Conservation (phyloP, 2,329 filamentous ascomycete genomes). For the Colletotrichum musicola region DNA sequence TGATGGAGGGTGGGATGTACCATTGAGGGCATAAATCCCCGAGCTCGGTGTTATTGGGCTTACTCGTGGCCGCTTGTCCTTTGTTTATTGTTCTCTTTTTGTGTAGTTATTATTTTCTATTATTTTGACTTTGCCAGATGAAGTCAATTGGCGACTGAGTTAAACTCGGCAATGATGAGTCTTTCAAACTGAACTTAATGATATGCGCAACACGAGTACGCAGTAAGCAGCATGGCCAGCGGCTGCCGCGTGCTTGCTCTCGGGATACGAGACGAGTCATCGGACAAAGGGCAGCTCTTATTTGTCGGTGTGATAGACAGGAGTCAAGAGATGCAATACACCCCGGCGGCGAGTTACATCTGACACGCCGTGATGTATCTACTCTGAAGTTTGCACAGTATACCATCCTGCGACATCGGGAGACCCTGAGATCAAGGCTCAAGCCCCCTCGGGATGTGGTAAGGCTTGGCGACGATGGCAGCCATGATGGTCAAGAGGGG, state of each 20-base stretch:
- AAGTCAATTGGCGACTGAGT: too few relatives aligned
- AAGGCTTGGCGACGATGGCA: constrained; percentile 9
- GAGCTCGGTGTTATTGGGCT: constrained; percentile 1
- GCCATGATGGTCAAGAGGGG: neutral
- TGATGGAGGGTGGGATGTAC: constrained; percentile 1
- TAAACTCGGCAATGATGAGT: too few relatives aligned
- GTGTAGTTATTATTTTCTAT: neutral
- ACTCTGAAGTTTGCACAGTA: neutral
- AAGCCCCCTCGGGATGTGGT: constrained; percentile 19
- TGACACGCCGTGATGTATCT: neutral
- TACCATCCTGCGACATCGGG: constrained; percentile 32
- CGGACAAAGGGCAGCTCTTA: constrained; percentile 17
- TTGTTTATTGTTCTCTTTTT: too few relatives aligned
- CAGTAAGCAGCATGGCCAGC: neutral
- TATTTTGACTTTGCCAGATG: neutral
- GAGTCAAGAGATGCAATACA: too few relatives aligned
- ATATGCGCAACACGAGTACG: too few relatives aligned
- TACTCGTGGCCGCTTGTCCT: too few relatives aligned
- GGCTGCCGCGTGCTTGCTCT: neutral
- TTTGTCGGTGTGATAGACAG: constrained; percentile 12
- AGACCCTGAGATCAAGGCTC: constrained; percentile 13
- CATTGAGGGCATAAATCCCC: constrained; percentile 29
- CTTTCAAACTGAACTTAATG: too few relatives aligned
- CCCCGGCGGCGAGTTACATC: too few relatives aligned
- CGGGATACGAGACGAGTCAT: constrained; percentile 33